phyloP scores from a whole-genome alignment of 208 protist species.

The Angomonas deanei region DNA sequence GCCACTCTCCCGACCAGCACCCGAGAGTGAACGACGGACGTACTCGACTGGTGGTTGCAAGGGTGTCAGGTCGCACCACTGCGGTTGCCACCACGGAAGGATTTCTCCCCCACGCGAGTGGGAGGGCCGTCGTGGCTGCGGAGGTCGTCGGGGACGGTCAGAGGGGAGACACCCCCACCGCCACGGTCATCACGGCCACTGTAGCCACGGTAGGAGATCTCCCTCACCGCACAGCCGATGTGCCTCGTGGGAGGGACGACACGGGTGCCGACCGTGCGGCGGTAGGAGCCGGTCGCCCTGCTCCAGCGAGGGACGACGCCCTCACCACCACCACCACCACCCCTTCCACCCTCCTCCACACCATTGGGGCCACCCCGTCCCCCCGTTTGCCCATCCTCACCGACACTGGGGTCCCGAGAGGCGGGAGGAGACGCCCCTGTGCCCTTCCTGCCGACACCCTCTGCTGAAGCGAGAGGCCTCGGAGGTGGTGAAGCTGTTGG shows the following conservation, averaged over 20 bases:
- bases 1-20: background rate
- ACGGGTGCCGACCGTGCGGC: background rate
- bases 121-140: no score
- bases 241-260: no score
- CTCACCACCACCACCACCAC: background rate
- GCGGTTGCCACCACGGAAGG: no score
- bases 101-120: no score
- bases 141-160: background rate
- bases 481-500: constrained; percentile 4
- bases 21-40: background rate
- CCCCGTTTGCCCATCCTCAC: background rate
- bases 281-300: background rate
- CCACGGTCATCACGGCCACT: no score
- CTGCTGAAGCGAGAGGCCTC: background rate
- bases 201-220: no score
- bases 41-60: no score
- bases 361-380: background rate
- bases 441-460: background rate
- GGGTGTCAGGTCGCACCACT: no score
- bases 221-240: no score
- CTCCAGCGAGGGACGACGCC: background rate
- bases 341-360: background rate
- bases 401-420: background rate
- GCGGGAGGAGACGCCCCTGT: background rate
- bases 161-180: background rate